Conservation (phyloP, 2,329 filamentous ascomycete genomes). For the Decorospora gaudefroyi region DNA sequence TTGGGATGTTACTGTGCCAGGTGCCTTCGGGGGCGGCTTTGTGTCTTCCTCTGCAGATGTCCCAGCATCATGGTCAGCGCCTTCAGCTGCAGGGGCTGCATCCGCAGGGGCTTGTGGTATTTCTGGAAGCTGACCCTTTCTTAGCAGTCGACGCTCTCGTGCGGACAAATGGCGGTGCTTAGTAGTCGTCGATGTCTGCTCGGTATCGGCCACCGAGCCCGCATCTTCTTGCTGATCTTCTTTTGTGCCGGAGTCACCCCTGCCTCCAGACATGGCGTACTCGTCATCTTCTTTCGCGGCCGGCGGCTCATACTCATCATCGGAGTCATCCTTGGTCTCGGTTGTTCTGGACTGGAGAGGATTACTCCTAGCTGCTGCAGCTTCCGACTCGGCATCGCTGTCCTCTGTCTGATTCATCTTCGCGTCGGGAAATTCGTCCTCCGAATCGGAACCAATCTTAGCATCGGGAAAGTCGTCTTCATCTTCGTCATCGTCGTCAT, state of each 20-base stretch:
- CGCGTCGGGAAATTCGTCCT: constrained; percentile 54
- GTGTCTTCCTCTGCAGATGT: constrained; percentile 27
- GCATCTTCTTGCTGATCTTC: constrained; percentile 33
- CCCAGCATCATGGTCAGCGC: constrained; percentile 41
- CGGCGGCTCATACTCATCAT: constrained; percentile 33
- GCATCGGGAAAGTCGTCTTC: constrained; percentile 55
- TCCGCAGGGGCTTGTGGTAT: constrained; percentile 18
- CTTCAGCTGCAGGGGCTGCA: constrained; percentile 15
- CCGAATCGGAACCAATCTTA: constrained; percentile 44
- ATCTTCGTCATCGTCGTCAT: constrained; percentile 52
- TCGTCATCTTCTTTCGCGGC: constrained; percentile 8
- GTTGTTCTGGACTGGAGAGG: constrained; percentile 46
- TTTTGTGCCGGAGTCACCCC: constrained; percentile 5
- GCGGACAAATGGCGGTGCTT: constrained; percentile 46
- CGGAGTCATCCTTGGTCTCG: constrained; percentile 19
- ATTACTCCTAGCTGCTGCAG: constrained; percentile 39
- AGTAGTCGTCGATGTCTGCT: constrained; percentile 28
- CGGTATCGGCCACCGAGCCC: constrained; percentile 37
- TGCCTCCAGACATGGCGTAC: constrained; percentile 19
- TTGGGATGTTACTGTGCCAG: constrained; percentile 37
- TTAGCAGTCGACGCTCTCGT: constrained; percentile 45
- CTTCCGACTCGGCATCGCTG: constrained; percentile 44
- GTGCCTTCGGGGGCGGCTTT: constrained; percentile 21
- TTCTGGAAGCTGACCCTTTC: constrained; percentile 42
- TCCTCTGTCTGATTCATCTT: constrained; percentile 45